Evolutionary conservation across 345 rosid species (phyloP).

Genomic region (Eucalyptus pauciflora): DNA sequence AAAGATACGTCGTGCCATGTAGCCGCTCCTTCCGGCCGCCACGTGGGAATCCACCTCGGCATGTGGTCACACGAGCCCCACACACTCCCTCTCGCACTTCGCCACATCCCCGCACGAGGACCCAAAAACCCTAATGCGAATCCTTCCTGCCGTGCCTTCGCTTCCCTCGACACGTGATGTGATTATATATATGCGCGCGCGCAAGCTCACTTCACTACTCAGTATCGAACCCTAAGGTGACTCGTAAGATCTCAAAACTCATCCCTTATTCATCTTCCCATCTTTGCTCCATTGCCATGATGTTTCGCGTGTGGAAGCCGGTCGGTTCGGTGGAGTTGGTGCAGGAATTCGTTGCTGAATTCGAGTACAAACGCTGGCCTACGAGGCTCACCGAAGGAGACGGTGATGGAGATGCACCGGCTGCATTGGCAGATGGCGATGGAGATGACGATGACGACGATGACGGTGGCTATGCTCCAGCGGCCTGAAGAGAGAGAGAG

Average conservation of each 20-base stretch:
- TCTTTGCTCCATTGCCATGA: not conserved
- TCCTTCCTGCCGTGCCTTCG: not conserved
- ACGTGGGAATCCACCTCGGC: conserved; percentile 1
- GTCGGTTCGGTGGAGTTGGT: not conserved
- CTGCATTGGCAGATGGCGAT: not conserved
- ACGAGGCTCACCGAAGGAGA: not conserved
- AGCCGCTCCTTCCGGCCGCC: not conserved
- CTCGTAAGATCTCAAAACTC: not conserved
- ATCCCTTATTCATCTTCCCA: not conserved
- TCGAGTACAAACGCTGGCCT: not conserved
- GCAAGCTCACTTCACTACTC: not conserved
- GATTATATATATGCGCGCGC: not conserved
- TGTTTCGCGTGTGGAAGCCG: not conserved
- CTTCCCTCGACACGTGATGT: not conserved
- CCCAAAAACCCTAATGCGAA: not conserved
- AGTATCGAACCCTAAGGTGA: not conserved
- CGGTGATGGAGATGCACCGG: not conserved
- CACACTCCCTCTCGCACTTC: not conserved
- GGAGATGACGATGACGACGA: not conserved
- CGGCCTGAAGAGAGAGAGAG: not conserved
- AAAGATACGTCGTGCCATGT: not conserved
- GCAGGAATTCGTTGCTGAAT: not conserved
- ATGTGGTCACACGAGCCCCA: not conserved
- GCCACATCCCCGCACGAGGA: not conserved
- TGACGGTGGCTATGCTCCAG: not conserved